Evolutionary conservation across 805 yeast species (phyloP).

Genomic region (Kazachstania psychrophila): DNA sequence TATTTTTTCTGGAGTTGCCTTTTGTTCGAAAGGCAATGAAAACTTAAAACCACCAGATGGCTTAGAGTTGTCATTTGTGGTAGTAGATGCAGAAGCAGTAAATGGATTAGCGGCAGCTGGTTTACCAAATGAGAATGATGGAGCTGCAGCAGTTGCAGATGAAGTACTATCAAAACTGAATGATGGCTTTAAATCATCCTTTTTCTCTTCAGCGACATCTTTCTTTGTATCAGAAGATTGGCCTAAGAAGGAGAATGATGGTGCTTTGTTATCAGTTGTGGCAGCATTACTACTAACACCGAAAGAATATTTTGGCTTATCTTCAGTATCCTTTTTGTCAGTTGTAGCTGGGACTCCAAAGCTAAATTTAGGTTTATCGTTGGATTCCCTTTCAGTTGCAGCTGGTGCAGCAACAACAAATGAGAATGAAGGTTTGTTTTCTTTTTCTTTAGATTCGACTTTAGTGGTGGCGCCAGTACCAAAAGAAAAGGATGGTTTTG

Average conservation of each 20-base stretch:
- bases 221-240: background rate
- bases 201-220: background rate
- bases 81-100: slow-evolving; percentile 6
- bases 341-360: slow-evolving; percentile 5
- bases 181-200: slow-evolving; percentile 7
- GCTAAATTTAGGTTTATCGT: slow-evolving; percentile 5
- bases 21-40: slow-evolving; percentile 28
- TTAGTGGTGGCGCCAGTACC: slow-evolving; percentile 1
- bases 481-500: slow-evolving; percentile 10
- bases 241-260: background rate
- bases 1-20: slow-evolving; percentile 9
- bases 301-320: slow-evolving; percentile 7
- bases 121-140: slow-evolving; percentile 13
- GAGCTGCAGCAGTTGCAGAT: slow-evolving; percentile 1
- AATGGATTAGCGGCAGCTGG: slow-evolving; percentile 9
- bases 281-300: background rate
- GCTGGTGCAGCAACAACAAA: background rate
- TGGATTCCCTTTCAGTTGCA: too few relatives aligned
- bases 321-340: slow-evolving; percentile 1
- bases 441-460: background rate
- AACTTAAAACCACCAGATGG: slow-evolving; percentile 30
- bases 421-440: background rate
- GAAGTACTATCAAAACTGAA: slow-evolving; percentile 17
- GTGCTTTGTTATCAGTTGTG: background rate
- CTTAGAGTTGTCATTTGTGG: slow-evolving; percentile 9